phyloP scores from a whole-genome alignment of 2,329 filamentous ascomycete species.

The Byssochlamys sp. region DNA sequence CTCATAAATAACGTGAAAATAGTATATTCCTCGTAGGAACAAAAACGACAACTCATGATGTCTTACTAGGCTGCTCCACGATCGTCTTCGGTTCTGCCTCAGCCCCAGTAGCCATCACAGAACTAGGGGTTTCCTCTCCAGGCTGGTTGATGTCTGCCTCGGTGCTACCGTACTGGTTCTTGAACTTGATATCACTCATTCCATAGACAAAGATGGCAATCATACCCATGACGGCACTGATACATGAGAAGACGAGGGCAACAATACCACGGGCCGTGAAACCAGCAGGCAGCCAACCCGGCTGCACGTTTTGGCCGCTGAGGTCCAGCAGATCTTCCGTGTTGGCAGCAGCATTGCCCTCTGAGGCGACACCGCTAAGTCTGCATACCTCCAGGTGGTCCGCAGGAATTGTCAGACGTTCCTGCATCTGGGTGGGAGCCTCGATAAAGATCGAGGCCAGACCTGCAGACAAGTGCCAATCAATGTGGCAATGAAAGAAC shows the following conservation, averaged over 20 bases:
- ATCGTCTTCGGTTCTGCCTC: neutral
- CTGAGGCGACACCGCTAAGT: neutral
- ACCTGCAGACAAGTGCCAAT: slow-evolving; percentile 65
- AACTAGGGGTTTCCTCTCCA: neutral
- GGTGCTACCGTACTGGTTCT: neutral
- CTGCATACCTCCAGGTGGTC: neutral
- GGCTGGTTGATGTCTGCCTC: neutral
- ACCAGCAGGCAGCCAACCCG: slow-evolving; percentile 52
- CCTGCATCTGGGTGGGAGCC: slow-evolving; percentile 54
- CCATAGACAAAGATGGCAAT: slow-evolving; percentile 58
- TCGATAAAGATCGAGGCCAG: slow-evolving; percentile 57
- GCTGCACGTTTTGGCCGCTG: slow-evolving; percentile 17
- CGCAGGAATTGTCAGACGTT: slow-evolving; percentile 47
- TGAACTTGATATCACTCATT: slow-evolving; percentile 15
- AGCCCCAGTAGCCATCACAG: neutral
- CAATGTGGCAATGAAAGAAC: slow-evolving; percentile 73
- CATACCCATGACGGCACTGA: slow-evolving; percentile 61
- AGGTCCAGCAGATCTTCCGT: neutral
- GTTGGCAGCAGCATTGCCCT: neutral
- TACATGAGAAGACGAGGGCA: slow-evolving; percentile 62
- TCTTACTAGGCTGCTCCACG: neutral
- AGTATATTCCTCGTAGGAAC: neutral
- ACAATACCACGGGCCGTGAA: slow-evolving; percentile 64
- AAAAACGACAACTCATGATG: neutral
- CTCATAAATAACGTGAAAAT: neutral